Evolutionary conservation across 768 basidiomycete species (phyloP), one percentile per base, ranked within the genome.

Genomic region (Leccinum incarnatum): DNA sequence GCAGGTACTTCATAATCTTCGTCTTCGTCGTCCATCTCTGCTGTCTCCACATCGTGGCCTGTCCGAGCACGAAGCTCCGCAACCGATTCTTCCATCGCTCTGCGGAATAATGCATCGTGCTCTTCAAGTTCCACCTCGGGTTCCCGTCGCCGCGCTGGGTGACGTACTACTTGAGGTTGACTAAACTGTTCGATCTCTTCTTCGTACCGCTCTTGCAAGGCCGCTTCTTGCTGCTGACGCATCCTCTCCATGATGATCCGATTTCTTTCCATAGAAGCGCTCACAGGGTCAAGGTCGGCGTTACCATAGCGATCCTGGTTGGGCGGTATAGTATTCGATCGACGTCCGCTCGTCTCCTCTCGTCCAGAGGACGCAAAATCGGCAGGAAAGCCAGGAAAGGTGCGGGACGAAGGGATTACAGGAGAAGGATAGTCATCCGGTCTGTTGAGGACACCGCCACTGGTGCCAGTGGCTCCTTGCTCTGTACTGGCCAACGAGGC

Each of bases 201-300:
- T 54, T 77, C 79, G 77, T 79, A 84, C 54, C 81, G 71, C 57
- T 87, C 86, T 53, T 81, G 77, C 61, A 87, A 81, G 21, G 87
- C 89, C 59, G 76, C 77, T 65, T 87, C 86, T 67, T 91, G 89
- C 62, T 88, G 76, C 45, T 78, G 80, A 55, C 77, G 79, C 81
- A 89, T 86, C 56, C 79, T 81, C 61, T 86, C 81, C 65, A 91
- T 76, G 62, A 86, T 75, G 21, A 81, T 68, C 57, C 80, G 79
- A 62, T 81, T 88, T 54, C 83, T 81, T 56, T 83, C 86, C 80
- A 85, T 80, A 67, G 85, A 88, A n/a, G 83, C 85, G 21, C 79
- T 79, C 21, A 91, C 77, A 4, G 83, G 85, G 68, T 89, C 87
- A 5, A 74, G 57, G 53, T 68, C 69, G 4, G 70, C 66, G 29